Base-by-base conservation (phyloP, 1,284 basidiomycete species). In the Cronartium quercuum region DNA sequence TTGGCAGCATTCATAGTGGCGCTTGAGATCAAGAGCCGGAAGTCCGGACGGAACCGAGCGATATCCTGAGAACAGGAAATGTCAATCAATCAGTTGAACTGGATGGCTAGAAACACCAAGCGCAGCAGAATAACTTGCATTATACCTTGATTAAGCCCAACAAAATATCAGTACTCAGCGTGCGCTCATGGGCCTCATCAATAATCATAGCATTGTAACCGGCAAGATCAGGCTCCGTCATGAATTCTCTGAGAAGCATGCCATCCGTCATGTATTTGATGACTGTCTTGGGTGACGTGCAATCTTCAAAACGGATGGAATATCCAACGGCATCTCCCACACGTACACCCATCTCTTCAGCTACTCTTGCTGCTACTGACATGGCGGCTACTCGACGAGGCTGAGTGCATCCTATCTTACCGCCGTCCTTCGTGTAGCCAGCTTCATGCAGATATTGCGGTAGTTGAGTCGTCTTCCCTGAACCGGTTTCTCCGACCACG, bases 271-370 rank as follows among this genome's bases (percentile, higher is more conserved):
- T 66, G 83, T 95, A 97, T 84, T 98, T 97, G 80, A 98, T 85
- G 44, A 94, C 89, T 1, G 94, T 97, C 85, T 94, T 98, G 85
- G 95, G 94, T 83, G 92, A 95, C 10, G 96, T 98, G 83, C 94
- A 96, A 82, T 99, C 95, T 83, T 98, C 96, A 84, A 99, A 99
- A 42, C 96, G 92, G 79, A 99, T 98, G 40, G 92, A 94, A 83
- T 98, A 99, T 15, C 96, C 96, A 76, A 98, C 95, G 83, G 98
- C 94, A 78, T 94, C 91, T 2, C 96, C 96, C 29, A 99, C 88
- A 80, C 96, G 91, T 5, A 89, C 90, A 4, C 94, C 96, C 89
- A 98, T 93, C 83, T 99, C 96, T 77, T 98, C 96, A 0, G 95
- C 95, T 3, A 99, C 96, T 84, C 96, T 94, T 4, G 94, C 93